These are phyloP conservation scores for Fusarium solani-melongenae DNA, from an alignment of 2,329 filamentous ascomycete genomes.

Conservation along the genomic window DNA sequence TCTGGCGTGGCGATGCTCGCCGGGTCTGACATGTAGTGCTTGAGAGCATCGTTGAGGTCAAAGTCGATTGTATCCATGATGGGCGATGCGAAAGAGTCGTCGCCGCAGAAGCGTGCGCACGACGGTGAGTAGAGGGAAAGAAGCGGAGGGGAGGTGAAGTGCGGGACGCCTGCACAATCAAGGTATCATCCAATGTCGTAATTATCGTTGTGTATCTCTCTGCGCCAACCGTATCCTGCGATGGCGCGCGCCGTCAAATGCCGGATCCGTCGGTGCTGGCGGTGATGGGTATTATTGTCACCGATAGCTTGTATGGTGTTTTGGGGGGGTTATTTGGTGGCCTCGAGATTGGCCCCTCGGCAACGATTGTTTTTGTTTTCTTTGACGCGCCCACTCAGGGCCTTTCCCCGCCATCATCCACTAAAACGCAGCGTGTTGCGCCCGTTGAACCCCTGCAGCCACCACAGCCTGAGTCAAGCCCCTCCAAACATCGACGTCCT, in stretches of 20 bases:
- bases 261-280: slow-evolving; percentile 30
- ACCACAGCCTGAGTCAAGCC: slow-evolving; percentile 28
- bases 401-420: slow-evolving; percentile 38
- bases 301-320: slow-evolving; percentile 18
- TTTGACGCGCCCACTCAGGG: slow-evolving; percentile 41
- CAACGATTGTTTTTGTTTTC: slow-evolving; percentile 51
- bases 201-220: neutral
- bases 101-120: slow-evolving; percentile 28
- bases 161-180: slow-evolving; percentile 16
- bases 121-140: slow-evolving; percentile 17
- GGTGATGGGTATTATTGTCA: slow-evolving; percentile 19
- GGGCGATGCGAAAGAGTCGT: slow-evolving; percentile 40
- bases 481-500: slow-evolving; percentile 34
- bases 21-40: slow-evolving; percentile 96
- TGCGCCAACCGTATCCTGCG: slow-evolving; percentile 11
- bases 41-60: slow-evolving; percentile 96
- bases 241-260: slow-evolving; percentile 24
- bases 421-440: slow-evolving; percentile 38
- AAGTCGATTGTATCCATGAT: slow-evolving; percentile 83
- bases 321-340: slow-evolving; percentile 29
- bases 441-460: slow-evolving; percentile 39
- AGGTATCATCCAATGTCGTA: slow-evolving; percentile 24
- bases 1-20: slow-evolving; percentile 84
- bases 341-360: slow-evolving; percentile 30
- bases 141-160: slow-evolving; percentile 11